A percentile compares a stretch with the other conserved stretches of the same genome.
Evolutionary conservation across 768 basidiomycete genomes (phyloP).

Genomic region (Tricholoma sp.): DNA sequence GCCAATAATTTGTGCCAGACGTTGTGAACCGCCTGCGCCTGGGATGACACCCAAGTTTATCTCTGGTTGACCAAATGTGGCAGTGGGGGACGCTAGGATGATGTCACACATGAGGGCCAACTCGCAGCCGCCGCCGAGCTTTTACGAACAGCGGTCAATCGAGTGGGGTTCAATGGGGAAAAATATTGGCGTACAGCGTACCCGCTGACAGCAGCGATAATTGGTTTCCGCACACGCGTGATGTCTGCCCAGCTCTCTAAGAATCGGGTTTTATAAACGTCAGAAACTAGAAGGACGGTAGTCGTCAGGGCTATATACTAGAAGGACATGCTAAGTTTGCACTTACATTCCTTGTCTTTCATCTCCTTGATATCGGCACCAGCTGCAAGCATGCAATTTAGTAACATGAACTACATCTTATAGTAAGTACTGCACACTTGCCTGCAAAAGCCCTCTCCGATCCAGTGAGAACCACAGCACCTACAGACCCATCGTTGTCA

Average conservation of each 20-base stretch:
- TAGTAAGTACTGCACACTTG: slow-evolving; percentile 30
- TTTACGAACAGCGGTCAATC: not conserved
- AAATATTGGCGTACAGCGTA: slow-evolving; percentile 64
- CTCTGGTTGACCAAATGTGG: slow-evolving; percentile 94
- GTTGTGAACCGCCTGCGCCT: slow-evolving; percentile 91
- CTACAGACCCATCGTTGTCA: slow-evolving; percentile 64
- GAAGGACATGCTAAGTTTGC: too few species aligned
- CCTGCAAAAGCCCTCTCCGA: slow-evolving; percentile 93
- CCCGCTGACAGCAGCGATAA: slow-evolving; percentile 94
- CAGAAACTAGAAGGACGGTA: slow-evolving; percentile 50
- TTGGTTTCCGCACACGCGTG: slow-evolving; percentile 76
- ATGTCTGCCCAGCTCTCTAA: slow-evolving; percentile 80
- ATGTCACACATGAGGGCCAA: slow-evolving; percentile 97
- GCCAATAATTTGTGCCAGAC: slow-evolving; percentile 78
- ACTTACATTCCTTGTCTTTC: slow-evolving; percentile 90
- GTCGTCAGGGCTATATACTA: too few species aligned
- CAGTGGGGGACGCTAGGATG: slow-evolving; percentile 84
- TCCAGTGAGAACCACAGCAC: slow-evolving; percentile 90
- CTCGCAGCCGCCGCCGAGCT: slow-evolving; percentile 98
- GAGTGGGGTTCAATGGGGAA: not conserved
- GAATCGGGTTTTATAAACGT: slow-evolving; percentile 83
- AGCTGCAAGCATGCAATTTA: slow-evolving; percentile 41
- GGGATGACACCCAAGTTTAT: slow-evolving; percentile 95
- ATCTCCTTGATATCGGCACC: slow-evolving; percentile 99
- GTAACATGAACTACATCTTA: not conserved